Evolutionary conservation across 768 basidiomycete genomes (phyloP).

Genomic region (Hygrophorus pudorinus): DNA sequence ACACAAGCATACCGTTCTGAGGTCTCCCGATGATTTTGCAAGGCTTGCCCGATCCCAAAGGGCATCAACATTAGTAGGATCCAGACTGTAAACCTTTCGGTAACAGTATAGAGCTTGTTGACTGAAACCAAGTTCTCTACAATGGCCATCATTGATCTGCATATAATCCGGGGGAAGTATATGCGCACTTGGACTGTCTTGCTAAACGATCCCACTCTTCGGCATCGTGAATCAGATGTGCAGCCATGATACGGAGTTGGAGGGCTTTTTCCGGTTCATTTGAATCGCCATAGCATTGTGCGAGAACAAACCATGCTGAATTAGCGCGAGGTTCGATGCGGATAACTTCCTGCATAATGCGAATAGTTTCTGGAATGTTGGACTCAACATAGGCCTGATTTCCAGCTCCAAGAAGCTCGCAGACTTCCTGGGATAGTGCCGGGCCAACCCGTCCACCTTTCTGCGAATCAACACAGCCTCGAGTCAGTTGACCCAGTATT

Average conservation of each 20-base stretch:
- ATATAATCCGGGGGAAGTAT: background rate
- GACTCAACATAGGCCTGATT: constrained; percentile 79
- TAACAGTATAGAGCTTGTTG: constrained; percentile 92
- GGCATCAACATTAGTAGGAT: constrained; percentile 75
- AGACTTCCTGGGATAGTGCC: constrained; percentile 58
- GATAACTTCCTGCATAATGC: constrained; percentile 85
- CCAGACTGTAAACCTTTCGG: constrained; percentile 67
- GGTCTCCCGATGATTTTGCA: constrained; percentile 65
- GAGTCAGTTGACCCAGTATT: background rate
- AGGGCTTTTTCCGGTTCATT: constrained; percentile 61
- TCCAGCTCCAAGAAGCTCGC: constrained; percentile 70
- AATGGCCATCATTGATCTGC: background rate
- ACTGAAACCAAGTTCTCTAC: constrained; percentile 56
- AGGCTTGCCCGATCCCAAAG: constrained; percentile 85
- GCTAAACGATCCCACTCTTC: constrained; percentile 87
- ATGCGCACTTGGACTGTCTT: constrained; percentile 51
- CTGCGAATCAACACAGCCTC: constrained; percentile 17
- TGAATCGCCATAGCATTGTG: constrained; percentile 71
- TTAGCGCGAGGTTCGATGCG: constrained; percentile 83
- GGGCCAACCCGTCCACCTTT: constrained; percentile 40
- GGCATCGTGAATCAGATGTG: constrained; percentile 74
- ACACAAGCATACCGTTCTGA: constrained; percentile 42
- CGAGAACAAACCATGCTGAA: constrained; percentile 81
- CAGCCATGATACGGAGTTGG: constrained; percentile 81
- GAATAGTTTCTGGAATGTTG: constrained; percentile 57